These are phyloP conservation scores for Lycium barbarum DNA, from an alignment of 257 asterid species.

Conservation along the genomic window DNA sequence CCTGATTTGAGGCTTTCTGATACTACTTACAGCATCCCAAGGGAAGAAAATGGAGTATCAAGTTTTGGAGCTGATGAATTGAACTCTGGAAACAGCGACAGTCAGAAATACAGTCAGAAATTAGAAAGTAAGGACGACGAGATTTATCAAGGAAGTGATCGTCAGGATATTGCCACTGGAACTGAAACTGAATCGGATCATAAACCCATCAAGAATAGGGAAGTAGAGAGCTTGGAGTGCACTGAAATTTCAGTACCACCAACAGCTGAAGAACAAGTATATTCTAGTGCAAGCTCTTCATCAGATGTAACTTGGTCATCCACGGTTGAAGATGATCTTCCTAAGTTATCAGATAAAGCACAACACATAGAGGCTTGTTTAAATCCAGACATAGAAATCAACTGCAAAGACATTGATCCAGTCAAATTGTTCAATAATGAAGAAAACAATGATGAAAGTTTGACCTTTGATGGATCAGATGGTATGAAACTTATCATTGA, in stretches of 20 bases:
- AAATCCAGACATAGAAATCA: constrained; percentile 31
- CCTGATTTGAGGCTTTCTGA: constrained; percentile 36
- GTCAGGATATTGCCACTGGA: constrained; percentile 23
- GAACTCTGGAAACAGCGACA: constrained; percentile 4
- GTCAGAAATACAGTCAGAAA: constrained; percentile 36
- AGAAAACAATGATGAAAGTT: constrained; percentile 32
- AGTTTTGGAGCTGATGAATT: constrained; percentile 34
- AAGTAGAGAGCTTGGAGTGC: constrained; percentile 31
- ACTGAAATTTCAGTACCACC: constrained; percentile 29
- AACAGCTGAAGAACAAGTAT: constrained; percentile 28
- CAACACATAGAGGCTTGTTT: constrained; percentile 34
- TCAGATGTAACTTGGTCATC: constrained; percentile 29
- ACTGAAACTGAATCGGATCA: constrained; percentile 29
- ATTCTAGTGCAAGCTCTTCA: constrained; percentile 21
- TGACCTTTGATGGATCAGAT: constrained; percentile 24
- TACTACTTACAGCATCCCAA: constrained; percentile 22
- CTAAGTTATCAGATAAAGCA: constrained; percentile 25
- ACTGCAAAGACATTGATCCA: constrained; percentile 39
- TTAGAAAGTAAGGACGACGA: constrained; percentile 40
- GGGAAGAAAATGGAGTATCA: constrained; percentile 26
- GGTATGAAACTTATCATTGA: constrained; percentile 5
- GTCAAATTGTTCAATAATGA: constrained; percentile 34
- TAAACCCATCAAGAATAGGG: constrained; percentile 33
- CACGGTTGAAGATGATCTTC: constrained; percentile 37
- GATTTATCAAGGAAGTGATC: constrained; percentile 34